Evolutionary conservation across 2,329 filamentous ascomycete genomes (phyloP), one percentile per base, ranked within the genome.

Genomic region (Blumeria hordei): DNA sequence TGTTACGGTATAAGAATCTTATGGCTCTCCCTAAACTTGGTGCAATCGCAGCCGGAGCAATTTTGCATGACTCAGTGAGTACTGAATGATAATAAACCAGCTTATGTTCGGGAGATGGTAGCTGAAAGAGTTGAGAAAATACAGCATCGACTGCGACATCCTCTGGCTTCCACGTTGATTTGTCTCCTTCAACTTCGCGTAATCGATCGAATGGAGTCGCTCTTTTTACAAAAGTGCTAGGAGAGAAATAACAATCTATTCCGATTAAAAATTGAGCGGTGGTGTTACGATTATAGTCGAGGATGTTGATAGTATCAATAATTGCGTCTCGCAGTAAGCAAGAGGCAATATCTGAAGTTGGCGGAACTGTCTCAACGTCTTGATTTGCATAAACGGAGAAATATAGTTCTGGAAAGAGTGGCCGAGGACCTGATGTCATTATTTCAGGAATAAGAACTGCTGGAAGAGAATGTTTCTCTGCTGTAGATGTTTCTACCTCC

Each of bases 141-240:
- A 96, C 87, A 5, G 90, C 88, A 67, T 98, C 92, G n/a, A 98
- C 87, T 3, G 85, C 85, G 57, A 96, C 84, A 68, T 98, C 92
- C 69, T 98, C 92, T 0, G 92, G 88, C 68, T 98, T 98, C 90
- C 92, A 98, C 0, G 86, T 88, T 12, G 83, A 78, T 59, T 76
- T 75, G 55, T 77, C 74, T 1, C 70, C 70, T 36, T 79, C 78
- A 16, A 82, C 73, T 49, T 81, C 81, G 36, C 83, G 78, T 52
- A 98, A 76, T 64, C 88, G 83, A 67, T 98, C 92, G 63, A 94
- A 95, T 0, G 88, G 81, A 1, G 87, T 95, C 0, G 87, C 88
- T 56, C 92, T 83, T 70, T 94, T 94, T 56, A 94, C 81, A 67
- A 98, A 98, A 1, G 86, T 95, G 55, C 81, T 78, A 9, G 85